Evolutionary conservation across 257 asterid species (phyloP), one percentile per base, ranked within the genome.

Genomic region (Nicotiana sylvestris): DNA sequence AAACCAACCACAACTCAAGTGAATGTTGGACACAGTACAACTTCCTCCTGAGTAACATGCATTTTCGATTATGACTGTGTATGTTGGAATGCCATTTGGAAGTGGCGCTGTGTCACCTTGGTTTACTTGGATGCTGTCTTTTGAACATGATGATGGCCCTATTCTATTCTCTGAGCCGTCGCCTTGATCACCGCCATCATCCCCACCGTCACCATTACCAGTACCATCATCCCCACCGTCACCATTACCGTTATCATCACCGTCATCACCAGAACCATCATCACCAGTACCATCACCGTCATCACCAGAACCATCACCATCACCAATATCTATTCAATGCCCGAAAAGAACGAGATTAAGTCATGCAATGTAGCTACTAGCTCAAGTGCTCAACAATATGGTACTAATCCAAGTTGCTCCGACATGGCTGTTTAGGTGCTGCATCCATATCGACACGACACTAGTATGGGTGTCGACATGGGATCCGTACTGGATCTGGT

Each of bases 1-100:
- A 87, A 90, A 94, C 94, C 92, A 91, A 3, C 97, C 97, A 78
- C 98, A 94, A 57, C 85, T 89, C 30, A 93, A 81, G 83, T 94
- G 98, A 86, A 94, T 90, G 84, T 84, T 37, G 13, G 93, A 87
- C 80, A 94, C 85, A 84, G 83, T 83, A 76, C 97, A 92, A 9
- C 88, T 87, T 55, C 82, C 93, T 58, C 82, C 93, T 3, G 87
- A 33, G 11, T 18, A 15, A 35, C 98, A 94, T 0, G 53, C 87
- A 78, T 93, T 93, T 82, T 82, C 77, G 11, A 94, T 66, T 1
- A 85, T 78, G 4, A 92, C 97, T 0, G 88, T 84, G 89, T 92
- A 93, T 0, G 95, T 93, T 0, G 98, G 98, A 17, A 94, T 92
- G 21, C 98, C 98, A 60, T 76, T 92, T 0, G 94, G 93, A 6